Conservation (phyloP, 2,329 filamentous ascomycete genomes). For the Colletotrichum cuscutae region DNA sequence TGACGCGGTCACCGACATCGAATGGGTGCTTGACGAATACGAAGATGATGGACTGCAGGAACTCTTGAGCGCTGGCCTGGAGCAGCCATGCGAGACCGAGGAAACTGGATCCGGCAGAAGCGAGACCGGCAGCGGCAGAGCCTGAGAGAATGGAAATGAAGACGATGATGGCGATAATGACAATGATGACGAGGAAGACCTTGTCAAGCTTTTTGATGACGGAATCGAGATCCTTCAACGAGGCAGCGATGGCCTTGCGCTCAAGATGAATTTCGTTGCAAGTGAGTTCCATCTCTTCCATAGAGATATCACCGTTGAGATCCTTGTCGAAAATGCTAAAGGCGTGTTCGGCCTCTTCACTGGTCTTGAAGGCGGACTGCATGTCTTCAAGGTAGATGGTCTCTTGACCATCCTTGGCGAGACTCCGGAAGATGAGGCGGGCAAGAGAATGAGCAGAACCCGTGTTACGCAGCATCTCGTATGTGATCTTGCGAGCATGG, state of each 20-base stretch:
- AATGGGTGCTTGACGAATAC: conserved; percentile 98
- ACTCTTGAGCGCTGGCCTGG: conserved; percentile 92
- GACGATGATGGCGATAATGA: conserved; percentile 83
- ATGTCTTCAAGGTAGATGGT: conserved; percentile 84
- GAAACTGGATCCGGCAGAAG: conserved; percentile 87
- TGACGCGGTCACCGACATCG: conserved; percentile 93
- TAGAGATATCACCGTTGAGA: conserved; percentile 94
- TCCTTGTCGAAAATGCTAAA: conserved; percentile 97
- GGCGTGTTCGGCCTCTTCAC: conserved; percentile 88
- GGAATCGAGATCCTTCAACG: conserved; percentile 92
- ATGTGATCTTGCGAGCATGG: conserved; percentile 85
- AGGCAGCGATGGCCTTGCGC: conserved; percentile 94
- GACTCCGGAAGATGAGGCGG: conserved; percentile 87
- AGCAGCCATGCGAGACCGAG: conserved; percentile 93
- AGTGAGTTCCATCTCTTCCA: conserved; percentile 92
- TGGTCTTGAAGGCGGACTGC: conserved; percentile 79
- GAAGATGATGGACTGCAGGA: conserved; percentile 92
- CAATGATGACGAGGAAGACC: conserved; percentile 88
- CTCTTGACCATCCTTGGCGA: conserved; percentile 78
- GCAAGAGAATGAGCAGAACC: conserved; percentile 84
- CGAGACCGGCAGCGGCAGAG: conserved; percentile 90
- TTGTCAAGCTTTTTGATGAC: conserved; percentile 91
- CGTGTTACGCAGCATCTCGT: conserved; percentile 79
- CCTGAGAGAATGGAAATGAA: conserved; percentile 91
- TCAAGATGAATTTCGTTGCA: conserved; percentile 95